Conservation (phyloP, 169 alveolate species). For the Plasmodium yoelii region DNA sequence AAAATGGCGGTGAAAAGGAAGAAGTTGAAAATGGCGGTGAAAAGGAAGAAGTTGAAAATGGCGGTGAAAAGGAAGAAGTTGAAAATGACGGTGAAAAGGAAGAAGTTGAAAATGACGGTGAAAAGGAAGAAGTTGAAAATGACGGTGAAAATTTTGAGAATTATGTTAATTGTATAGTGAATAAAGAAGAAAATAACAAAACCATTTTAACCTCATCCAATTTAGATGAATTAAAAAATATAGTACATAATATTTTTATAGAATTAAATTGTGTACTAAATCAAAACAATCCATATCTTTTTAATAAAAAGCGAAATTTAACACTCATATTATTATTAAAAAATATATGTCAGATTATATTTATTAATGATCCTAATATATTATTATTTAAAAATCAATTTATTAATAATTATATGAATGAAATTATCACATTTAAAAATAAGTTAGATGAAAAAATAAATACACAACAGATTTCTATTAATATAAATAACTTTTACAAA, state of each 20-base stretch:
- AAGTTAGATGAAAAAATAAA: slow-evolving; percentile 26
- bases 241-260: slow-evolving; percentile 20
- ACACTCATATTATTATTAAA: slow-evolving; percentile 33
- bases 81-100: too few relatives aligned
- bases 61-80: too few relatives aligned
- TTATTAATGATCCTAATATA: slow-evolving; percentile 17
- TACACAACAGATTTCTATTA: slow-evolving; percentile 34
- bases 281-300: slow-evolving; percentile 38
- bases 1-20: too few relatives aligned
- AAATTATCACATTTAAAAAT: slow-evolving; percentile 8
- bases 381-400: slow-evolving; percentile 22
- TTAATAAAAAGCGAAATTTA: slow-evolving; percentile 36
- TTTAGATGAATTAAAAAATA: slow-evolving; percentile 31
- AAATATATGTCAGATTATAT: not conserved
- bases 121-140: too few relatives aligned
- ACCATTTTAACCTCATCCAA: not conserved
- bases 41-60: too few relatives aligned
- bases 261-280: slow-evolving; percentile 14
- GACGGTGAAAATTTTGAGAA: not conserved
- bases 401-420: slow-evolving; percentile 5
- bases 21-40: too few relatives aligned
- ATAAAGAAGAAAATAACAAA: slow-evolving; percentile 4
- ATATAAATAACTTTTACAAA: slow-evolving; percentile 42
- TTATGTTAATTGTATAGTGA: slow-evolving; percentile 5
- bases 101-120: too few relatives aligned